A percentile compares a stretch with the other conserved stretches of the same genome.
phyloP scores from a whole-genome alignment of 192 early-diverging fungal species.

The Rhizoclosmatium sp. region DNA sequence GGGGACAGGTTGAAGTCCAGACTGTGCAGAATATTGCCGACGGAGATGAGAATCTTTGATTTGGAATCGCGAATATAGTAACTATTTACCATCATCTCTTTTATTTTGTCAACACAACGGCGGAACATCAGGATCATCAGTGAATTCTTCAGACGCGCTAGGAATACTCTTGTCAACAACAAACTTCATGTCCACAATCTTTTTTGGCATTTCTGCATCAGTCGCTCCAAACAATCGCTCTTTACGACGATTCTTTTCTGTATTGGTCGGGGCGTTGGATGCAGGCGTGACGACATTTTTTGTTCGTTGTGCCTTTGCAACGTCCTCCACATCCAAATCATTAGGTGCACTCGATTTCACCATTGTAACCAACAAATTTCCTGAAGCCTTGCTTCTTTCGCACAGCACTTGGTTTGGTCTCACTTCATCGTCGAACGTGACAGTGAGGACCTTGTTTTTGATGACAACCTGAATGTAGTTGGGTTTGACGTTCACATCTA shows the following conservation, averaged over 20 bases:
- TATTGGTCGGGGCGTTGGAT: background rate
- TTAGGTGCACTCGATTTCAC: slow-evolving; percentile 36
- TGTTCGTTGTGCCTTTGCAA: slow-evolving; percentile 8
- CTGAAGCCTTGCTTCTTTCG: slow-evolving; percentile 58
- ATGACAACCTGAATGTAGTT: slow-evolving; percentile 51
- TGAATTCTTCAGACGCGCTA: slow-evolving; percentile 46
- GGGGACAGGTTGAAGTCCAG: slow-evolving; percentile 89
- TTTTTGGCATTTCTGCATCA: background rate
- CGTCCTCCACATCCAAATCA: background rate
- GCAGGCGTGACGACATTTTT: slow-evolving; percentile 18
- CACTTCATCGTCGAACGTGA: slow-evolving; percentile 55
- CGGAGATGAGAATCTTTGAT: slow-evolving; percentile 43
- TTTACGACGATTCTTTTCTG: slow-evolving; percentile 32
- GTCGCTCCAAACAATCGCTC: slow-evolving; percentile 25
- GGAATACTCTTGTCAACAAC: background rate
- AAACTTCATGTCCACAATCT: slow-evolving; percentile 37
- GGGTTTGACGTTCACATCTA: slow-evolving; percentile 59
- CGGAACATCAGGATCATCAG: slow-evolving; percentile 65
- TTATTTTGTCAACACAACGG: slow-evolving; percentile 52
- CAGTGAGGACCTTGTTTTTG: slow-evolving; percentile 63
- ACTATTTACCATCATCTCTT: background rate
- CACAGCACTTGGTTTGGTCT: slow-evolving; percentile 47
- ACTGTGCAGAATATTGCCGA: slow-evolving; percentile 53
- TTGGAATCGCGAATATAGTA: background rate
- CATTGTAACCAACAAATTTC: slow-evolving; percentile 58